These are phyloP conservation scores for Gossypium ekmanianum DNA, from an alignment of 345 rosid genomes.

Conservation along the genomic window DNA sequence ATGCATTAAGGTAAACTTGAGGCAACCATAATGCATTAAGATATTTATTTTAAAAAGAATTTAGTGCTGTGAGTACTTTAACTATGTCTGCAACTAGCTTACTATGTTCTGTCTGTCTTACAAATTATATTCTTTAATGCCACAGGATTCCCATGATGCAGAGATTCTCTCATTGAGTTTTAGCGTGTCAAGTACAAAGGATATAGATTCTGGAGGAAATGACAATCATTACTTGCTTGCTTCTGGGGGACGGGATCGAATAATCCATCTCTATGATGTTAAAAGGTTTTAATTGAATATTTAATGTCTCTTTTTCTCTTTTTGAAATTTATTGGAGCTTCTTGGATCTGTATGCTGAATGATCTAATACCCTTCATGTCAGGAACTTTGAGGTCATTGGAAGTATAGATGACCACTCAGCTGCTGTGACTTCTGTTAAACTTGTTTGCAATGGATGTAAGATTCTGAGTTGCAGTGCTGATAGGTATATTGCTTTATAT, in stretches of 20 bases:
- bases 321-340: constrained; percentile 20
- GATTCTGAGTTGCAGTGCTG: constrained; percentile 74
- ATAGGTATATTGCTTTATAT: constrained; percentile 44
- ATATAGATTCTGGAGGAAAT: constrained; percentile 30
- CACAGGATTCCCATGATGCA: constrained; percentile 65
- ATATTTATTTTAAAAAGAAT: constrained; percentile 9
- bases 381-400: constrained; percentile 71
- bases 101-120: constrained; percentile 7
- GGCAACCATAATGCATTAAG: constrained; percentile 6
- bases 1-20: constrained; percentile 48
- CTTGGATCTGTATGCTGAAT: constrained; percentile 19
- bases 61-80: neutral
- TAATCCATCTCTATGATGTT: constrained; percentile 67
- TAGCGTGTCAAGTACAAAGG: constrained; percentile 41
- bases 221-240: constrained; percentile 55
- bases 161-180: constrained; percentile 81
- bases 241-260: constrained; percentile 69
- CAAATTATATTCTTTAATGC: constrained; percentile 17
- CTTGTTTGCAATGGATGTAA: constrained; percentile 50
- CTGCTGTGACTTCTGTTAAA: constrained; percentile 74
- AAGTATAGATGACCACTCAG: constrained; percentile 61
- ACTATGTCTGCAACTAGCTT: constrained; percentile 11
- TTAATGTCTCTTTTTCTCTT: neutral
- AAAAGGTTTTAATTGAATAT: constrained; percentile 44
- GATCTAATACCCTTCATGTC: constrained; percentile 21